These are phyloP conservation scores for Piper betle DNA, from an alignment of 164 flowering plant genomes.

Conservation along the genomic window DNA sequence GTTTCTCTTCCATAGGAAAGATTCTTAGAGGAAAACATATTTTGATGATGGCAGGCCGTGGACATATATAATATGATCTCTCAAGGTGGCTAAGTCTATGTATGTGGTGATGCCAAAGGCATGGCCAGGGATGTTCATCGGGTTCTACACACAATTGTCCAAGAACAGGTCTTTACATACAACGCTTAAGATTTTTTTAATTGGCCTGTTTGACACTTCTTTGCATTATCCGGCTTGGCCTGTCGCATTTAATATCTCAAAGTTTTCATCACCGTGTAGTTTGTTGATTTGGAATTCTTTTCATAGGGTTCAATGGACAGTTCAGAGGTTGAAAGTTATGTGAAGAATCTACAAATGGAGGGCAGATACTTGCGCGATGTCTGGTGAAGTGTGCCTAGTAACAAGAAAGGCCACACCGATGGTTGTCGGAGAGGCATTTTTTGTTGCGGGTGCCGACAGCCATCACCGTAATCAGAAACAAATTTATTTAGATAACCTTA, in stretches of 20 bases:
- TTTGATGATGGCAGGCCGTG: slow-evolving; percentile 60
- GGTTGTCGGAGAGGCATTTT: too few species aligned
- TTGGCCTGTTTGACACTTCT: neutral
- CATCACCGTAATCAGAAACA: too few species aligned
- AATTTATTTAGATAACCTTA: too few species aligned
- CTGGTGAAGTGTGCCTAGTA: too few species aligned
- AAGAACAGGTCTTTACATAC: slow-evolving; percentile 91
- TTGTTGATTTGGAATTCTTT: neutral
- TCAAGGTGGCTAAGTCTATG: slow-evolving; percentile 59
- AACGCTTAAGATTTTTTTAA: slow-evolving; percentile 1
- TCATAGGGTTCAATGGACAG: slow-evolving; percentile 39
- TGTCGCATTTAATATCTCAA: too few species aligned
- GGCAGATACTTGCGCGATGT: slow-evolving; percentile 69
- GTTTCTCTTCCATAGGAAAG: neutral
- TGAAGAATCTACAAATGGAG: slow-evolving; percentile 59
- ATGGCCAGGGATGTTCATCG: slow-evolving; percentile 96
- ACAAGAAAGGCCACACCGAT: too few species aligned
- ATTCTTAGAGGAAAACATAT: neutral
- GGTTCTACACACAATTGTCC: slow-evolving; percentile 61
- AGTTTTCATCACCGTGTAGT: neutral
- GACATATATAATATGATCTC: slow-evolving; percentile 56
- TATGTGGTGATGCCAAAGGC: slow-evolving; percentile 97
- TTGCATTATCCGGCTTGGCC: neutral
- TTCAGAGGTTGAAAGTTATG: slow-evolving; percentile 45
- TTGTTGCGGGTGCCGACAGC: too few species aligned